Percentiles rank a stretch among this genome's conserved stretches.
Conservation (phyloP, 306 rosid species). For the Acacia acuminata region DNA sequence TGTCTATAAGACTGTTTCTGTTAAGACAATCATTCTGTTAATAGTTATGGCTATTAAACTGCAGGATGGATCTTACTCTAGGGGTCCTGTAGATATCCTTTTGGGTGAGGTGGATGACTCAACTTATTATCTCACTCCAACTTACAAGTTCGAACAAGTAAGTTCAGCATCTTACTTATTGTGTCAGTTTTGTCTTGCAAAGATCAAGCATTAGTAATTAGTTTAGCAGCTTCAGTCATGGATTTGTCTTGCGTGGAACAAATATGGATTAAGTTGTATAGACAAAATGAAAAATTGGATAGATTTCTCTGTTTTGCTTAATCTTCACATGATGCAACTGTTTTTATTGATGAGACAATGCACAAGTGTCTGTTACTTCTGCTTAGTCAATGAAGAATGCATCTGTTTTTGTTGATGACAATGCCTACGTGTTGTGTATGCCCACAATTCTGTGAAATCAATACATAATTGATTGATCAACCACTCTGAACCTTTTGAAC, state of each 20-base stretch:
- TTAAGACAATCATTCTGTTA: neutral
- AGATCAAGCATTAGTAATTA: conserved; percentile 10
- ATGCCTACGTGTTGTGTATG: neutral
- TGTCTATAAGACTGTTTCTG: neutral
- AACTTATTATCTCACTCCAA: conserved; percentile 67
- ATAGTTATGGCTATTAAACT: conserved; percentile 23
- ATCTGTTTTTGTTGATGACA: neutral
- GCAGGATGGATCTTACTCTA: conserved; percentile 96
- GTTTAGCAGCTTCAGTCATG: neutral
- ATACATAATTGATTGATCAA: neutral
- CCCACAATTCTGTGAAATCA: neutral
- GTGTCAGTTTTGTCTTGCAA: neutral
- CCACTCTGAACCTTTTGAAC: neutral
- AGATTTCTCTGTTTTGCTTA: neutral
- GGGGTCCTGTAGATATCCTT: conserved; percentile 83
- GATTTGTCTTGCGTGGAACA: neutral
- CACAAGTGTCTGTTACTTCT: neutral
- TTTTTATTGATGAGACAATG: neutral
- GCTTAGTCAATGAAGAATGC: neutral
- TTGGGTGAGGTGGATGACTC: conserved; percentile 63
- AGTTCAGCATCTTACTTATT: conserved; percentile 32
- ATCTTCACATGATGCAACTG: neutral
- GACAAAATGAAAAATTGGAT: neutral
- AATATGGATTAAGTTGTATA: neutral
- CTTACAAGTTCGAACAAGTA: conserved; percentile 94